Evolutionary conservation across 2,329 filamentous ascomycete genomes (phyloP).

Genomic region (Neonectria ditissima): DNA sequence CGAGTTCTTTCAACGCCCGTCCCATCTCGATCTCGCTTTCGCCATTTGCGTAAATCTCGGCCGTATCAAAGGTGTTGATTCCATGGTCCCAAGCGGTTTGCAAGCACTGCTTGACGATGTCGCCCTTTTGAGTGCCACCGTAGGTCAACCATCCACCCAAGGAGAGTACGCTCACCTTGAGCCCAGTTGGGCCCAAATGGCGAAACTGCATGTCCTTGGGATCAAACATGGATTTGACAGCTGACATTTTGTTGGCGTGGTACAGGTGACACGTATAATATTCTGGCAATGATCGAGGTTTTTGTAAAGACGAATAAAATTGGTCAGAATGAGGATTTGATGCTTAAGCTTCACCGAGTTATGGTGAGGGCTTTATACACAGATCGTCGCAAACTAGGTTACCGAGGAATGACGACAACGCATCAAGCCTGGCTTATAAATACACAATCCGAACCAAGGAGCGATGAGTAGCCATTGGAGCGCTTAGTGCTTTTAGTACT

Average conservation of each 20-base stretch:
- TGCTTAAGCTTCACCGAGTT: too few species aligned
- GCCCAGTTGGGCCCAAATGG: conserved; percentile 42
- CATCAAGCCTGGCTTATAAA: too few species aligned
- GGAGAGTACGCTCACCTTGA: conserved; percentile 44
- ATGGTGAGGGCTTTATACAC: too few species aligned
- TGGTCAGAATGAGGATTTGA: too few species aligned
- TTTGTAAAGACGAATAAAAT: too few species aligned
- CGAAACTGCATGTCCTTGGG: conserved; percentile 46
- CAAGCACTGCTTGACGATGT: conserved; percentile 69
- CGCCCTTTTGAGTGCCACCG: conserved; percentile 69
- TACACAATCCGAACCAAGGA: too few species aligned
- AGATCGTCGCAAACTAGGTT: too few species aligned
- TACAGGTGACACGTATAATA: too few species aligned
- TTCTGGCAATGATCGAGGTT: too few species aligned
- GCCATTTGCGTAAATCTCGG: conserved; percentile 69
- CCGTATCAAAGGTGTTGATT: conserved; percentile 72
- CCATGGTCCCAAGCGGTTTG: conserved; percentile 70
- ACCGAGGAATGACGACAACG: too few species aligned
- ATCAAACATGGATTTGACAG: conserved; percentile 39
- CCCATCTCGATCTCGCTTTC: conserved; percentile 74
- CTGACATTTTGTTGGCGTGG: conserved; percentile 22
- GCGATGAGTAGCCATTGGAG: too few species aligned
- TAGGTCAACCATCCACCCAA: conserved; percentile 45
- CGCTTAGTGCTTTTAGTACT: too few species aligned
- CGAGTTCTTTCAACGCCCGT: conserved; percentile 66